phyloP scores from a whole-genome alignment of 2,329 filamentous ascomycete species.

The Colletotrichum kahawae region DNA sequence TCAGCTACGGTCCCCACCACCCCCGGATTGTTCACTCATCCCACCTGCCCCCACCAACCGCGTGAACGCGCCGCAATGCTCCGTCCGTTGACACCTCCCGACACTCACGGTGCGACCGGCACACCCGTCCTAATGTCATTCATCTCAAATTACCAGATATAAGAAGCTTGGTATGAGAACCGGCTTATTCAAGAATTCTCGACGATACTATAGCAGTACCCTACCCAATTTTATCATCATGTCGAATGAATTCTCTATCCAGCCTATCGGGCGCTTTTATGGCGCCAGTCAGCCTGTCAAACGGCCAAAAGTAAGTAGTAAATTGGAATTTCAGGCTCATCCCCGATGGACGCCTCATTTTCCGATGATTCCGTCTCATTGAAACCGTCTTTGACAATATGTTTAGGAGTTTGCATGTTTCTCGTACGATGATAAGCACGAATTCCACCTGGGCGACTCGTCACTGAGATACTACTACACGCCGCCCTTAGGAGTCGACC shows the following conservation, averaged over 20 bases:
- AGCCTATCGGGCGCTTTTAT: conserved; percentile 72
- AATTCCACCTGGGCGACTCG: conserved; percentile 76
- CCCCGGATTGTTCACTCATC: conserved; percentile 1
- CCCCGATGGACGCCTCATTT: neutral
- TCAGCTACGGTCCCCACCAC: neutral
- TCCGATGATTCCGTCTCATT: neutral
- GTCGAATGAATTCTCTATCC: conserved; percentile 60
- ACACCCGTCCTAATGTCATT: neutral
- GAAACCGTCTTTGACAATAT: neutral
- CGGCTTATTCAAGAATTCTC: neutral
- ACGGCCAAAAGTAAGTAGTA: conserved; percentile 68
- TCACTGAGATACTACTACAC: conserved; percentile 91
- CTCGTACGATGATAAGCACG: conserved; percentile 86
- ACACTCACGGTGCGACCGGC: conserved; percentile 13
- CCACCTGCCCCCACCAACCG: neutral
- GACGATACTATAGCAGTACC: neutral
- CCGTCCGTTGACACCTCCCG: conserved; percentile 7
- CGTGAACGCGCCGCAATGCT: conserved; percentile 1
- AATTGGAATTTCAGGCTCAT: neutral
- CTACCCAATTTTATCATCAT: neutral
- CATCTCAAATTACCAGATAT: neutral
- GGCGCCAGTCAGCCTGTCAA: conserved; percentile 74
- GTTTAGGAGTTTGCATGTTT: conserved; percentile 86
- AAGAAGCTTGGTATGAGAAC: neutral
- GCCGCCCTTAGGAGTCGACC: conserved; percentile 70